phyloP scores from a whole-genome alignment of 108 stramenopile species.

The Cyclotella baltica region DNA sequence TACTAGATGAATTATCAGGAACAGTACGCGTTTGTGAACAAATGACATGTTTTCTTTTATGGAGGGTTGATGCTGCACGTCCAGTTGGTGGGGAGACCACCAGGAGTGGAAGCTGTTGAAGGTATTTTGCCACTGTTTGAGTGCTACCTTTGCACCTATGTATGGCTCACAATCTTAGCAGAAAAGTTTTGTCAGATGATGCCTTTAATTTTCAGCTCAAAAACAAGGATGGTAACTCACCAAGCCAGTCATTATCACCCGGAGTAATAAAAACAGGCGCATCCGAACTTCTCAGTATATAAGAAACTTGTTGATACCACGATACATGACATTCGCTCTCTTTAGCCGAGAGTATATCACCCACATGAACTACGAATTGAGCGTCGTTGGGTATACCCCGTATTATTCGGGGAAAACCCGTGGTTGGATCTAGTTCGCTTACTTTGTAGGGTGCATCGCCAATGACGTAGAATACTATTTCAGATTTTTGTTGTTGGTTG shows the following conservation, averaged over 20 bases:
- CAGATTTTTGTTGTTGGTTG: background rate
- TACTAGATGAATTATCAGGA: conserved; percentile 10
- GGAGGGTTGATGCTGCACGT: conserved; percentile 1
- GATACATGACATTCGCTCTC: conserved; percentile 6
- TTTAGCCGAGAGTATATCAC: conserved; percentile 14
- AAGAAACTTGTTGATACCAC: conserved; percentile 15
- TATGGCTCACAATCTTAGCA: conserved; percentile 24
- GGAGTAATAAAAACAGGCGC: conserved; percentile 31
- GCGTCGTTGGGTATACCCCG: conserved; percentile 20
- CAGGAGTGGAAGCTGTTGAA: background rate
- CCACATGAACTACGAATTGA: conserved; percentile 28
- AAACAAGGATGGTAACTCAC: background rate
- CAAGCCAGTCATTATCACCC: conserved; percentile 22
- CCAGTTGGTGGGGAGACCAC: conserved; percentile 16
- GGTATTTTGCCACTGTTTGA: conserved; percentile 15
- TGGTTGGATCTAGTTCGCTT: conserved; percentile 5
- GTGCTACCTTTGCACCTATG: conserved; percentile 18
- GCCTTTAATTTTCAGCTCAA: background rate
- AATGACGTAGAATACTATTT: conserved; percentile 18
- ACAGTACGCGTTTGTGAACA: conserved; percentile 11
- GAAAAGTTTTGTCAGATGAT: background rate
- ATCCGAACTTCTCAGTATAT: conserved; percentile 6
- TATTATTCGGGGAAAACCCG: conserved; percentile 12
- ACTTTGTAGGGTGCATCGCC: conserved; percentile 26
- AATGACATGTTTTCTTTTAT: conserved; percentile 25